phyloP scores from a whole-genome alignment of 148 eudicot species.

The Oxyria digyna region DNA sequence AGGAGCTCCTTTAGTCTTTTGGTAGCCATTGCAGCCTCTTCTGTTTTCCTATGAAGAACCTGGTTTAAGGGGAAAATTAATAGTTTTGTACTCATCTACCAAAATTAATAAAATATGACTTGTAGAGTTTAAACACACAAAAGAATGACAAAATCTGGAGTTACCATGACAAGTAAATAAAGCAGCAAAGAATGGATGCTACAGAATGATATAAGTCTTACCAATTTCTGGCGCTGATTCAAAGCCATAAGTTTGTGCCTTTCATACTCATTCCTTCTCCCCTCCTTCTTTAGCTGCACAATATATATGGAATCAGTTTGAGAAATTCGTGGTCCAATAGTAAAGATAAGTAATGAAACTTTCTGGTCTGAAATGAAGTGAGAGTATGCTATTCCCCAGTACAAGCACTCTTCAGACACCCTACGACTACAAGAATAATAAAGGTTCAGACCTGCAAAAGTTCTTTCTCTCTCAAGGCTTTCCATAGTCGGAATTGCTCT shows the following conservation, averaged over 20 bases:
- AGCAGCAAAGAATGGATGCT: background rate
- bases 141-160: background rate
- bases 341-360: background rate
- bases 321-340: background rate
- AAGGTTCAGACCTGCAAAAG: constrained; percentile 59
- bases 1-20: constrained; percentile 93
- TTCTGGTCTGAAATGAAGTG: constrained; percentile 2
- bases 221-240: constrained; percentile 97
- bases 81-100: background rate
- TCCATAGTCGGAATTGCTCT: constrained; percentile 97
- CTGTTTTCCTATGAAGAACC: constrained; percentile 99
- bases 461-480: constrained; percentile 95
- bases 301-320: background rate
- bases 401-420: background rate
- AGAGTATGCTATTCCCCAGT: background rate
- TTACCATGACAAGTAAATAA: background rate
- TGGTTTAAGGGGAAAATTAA: constrained; percentile 15
- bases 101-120: background rate
- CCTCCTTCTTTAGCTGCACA: constrained; percentile 74
- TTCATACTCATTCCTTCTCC: constrained; percentile 93
- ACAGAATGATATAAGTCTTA: constrained; percentile 16
- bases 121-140: constrained; percentile 3
- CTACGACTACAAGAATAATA: background rate
- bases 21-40: constrained; percentile 99
- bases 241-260: constrained; percentile 93